Base-by-base conservation (phyloP, 1,139 yeast genomes). In the Pneumocystis sp. region DNA sequence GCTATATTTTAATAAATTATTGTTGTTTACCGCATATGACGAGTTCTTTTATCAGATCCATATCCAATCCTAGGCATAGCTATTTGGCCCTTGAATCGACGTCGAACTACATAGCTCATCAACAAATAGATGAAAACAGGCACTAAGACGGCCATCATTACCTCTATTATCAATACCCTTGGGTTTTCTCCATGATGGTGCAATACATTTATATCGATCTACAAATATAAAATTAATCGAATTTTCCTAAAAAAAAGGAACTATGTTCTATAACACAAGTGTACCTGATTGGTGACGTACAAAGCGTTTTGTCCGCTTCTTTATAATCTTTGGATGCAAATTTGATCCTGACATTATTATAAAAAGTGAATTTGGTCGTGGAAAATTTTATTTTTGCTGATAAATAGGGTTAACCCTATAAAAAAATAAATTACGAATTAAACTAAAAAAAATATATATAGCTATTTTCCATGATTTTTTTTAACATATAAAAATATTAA, bases 241-340 rank as follows among this genome's bases (percentile, higher is more conserved):
- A 25, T 25, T 45, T 21, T 25, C n/a, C 15, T 3, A 2, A n/a
- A 50, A 50, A 50, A 50, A 50, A 50, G n/a, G 21, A 44, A 44
- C 6, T n/a, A 4, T 37, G 17, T 97, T 31, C 34, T 5, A 31
- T 31, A 37, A 37, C 10, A 37, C 40, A 12, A 37, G 40, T 83
- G 97, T 90, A 88, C 95, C 99, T 81, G 97, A 90, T 85, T 95
- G 98, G 82, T 93, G 97, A 85, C 99, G 90, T 93, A 90, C 93
- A 89, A 95, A 95, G 86, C 87, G 87, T 85, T 88, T 88, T 80
- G 91, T 81, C 89, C 90, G 95, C 91, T 95, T 95, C 93, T 95
- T 95, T 82, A 93, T 97, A 83, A 95, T 93, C 90, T 89, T 91
- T 83, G 97, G 97, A 86, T 89, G 96, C 78, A 96, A 90, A 80